Evolutionary conservation across 2,329 filamentous ascomycete species (phyloP).

Genomic region (Penicillium verrucosum): DNA sequence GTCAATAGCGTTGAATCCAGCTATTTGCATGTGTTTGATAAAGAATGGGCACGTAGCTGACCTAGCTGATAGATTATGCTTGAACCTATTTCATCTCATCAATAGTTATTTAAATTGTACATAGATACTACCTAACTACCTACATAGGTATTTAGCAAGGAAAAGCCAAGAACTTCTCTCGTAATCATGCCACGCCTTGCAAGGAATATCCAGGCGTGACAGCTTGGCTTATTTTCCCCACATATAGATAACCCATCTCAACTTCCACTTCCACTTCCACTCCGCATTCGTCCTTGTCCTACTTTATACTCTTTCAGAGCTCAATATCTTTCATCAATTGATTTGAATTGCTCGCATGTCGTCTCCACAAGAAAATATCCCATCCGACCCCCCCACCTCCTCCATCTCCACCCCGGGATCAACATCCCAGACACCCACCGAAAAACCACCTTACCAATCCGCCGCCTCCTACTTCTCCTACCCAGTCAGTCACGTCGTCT

Average conservation of each 20-base stretch:
- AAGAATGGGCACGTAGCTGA: background rate
- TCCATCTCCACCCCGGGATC: constrained; percentile 23
- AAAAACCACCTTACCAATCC: constrained; percentile 31
- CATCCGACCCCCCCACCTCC: constrained; percentile 17
- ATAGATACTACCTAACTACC: too few species aligned
- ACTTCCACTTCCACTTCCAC: background rate
- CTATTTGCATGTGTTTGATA: background rate
- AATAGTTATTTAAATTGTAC: background rate
- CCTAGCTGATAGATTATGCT: background rate
- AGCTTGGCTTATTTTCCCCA: constrained; percentile 7
- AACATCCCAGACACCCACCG: constrained; percentile 23
- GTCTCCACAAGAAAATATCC: constrained; percentile 18
- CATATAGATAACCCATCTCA: constrained; percentile 16
- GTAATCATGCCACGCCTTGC: background rate
- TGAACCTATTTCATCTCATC: background rate
- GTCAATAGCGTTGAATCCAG: background rate
- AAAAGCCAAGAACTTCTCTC: background rate
- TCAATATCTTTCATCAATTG: constrained; percentile 2
- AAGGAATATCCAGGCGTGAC: background rate
- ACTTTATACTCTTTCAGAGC: background rate
- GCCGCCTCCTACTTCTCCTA: constrained; percentile 50
- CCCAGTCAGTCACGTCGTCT: constrained; percentile 53
- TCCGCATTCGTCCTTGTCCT: background rate
- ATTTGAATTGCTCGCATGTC: constrained; percentile 22
- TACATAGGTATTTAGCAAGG: background rate